Evolutionary conservation across 371 early-diverging fungal species (phyloP).

Genomic region (Rhizopus stolonifer): DNA sequence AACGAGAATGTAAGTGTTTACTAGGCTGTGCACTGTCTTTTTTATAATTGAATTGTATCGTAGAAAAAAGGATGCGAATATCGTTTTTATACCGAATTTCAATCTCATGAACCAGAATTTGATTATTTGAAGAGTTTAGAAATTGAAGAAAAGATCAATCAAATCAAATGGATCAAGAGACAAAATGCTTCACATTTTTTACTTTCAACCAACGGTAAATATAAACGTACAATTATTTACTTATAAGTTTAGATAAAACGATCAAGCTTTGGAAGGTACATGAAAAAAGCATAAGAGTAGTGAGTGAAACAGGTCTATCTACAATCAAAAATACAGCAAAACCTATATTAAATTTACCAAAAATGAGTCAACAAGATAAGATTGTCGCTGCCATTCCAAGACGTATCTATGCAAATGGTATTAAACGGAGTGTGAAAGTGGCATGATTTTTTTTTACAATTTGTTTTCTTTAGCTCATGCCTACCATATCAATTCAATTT

Average conservation of each 20-base stretch:
- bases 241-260: slow-evolving; percentile 73
- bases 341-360: slow-evolving; percentile 64
- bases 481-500: slow-evolving; percentile 95
- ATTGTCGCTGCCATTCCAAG: slow-evolving; percentile 84
- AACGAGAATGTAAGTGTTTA: slow-evolving; percentile 45
- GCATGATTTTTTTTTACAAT: background rate
- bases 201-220: slow-evolving; percentile 84
- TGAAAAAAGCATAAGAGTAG: slow-evolving; percentile 81
- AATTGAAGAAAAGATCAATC: slow-evolving; percentile 95
- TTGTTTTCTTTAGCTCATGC: slow-evolving; percentile 67
- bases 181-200: slow-evolving; percentile 87
- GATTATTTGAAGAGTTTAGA: slow-evolving; percentile 96
- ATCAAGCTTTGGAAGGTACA: slow-evolving; percentile 94
- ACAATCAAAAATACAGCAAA: slow-evolving; percentile 39
- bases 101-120: slow-evolving; percentile 95
- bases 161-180: slow-evolving; percentile 86
- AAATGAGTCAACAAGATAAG: slow-evolving; percentile 76
- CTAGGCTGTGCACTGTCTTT: too few relatives aligned
- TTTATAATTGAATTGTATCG: background rate
- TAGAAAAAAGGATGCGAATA: slow-evolving; percentile 93
- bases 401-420: slow-evolving; percentile 78
- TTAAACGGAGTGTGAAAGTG: background rate
- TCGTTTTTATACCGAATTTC: slow-evolving; percentile 91
- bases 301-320: slow-evolving; percentile 73
- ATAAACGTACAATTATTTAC: background rate